phyloP scores from a whole-genome alignment of 208 protist genomes.

The Wallacemonas sp. region DNA sequence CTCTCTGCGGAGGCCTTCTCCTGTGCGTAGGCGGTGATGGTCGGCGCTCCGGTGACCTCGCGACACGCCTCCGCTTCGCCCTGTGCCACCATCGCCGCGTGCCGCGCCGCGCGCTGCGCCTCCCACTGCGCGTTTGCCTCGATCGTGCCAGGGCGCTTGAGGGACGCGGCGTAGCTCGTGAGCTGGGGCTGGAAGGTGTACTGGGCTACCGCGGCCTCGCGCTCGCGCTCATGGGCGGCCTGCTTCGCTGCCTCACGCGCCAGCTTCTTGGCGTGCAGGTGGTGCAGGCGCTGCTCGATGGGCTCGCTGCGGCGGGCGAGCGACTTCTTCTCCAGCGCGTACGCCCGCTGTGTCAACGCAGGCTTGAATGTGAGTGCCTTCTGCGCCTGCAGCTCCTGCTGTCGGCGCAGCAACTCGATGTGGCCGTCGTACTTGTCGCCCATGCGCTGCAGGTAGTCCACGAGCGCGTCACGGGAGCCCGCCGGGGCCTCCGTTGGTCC shows the following conservation, averaged over 20 bases:
- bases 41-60: slow-evolving; percentile 33
- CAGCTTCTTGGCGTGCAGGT: slow-evolving; percentile 46
- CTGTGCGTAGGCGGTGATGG: slow-evolving; percentile 58
- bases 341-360: slow-evolving; percentile 44
- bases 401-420: slow-evolving; percentile 57
- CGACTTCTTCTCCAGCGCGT: slow-evolving; percentile 31
- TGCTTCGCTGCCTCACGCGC: slow-evolving; percentile 30
- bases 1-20: slow-evolving; percentile 33
- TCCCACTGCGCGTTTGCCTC: slow-evolving; percentile 36
- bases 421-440: slow-evolving; percentile 68
- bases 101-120: slow-evolving; percentile 37
- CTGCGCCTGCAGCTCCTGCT: slow-evolving; percentile 41
- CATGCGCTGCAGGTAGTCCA: slow-evolving; percentile 63
- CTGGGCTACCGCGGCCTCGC: slow-evolving; percentile 18
- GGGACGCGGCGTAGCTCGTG: slow-evolving; percentile 31
- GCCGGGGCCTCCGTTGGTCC: neutral
- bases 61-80: slow-evolving; percentile 32
- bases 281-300: slow-evolving; percentile 60
- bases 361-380: slow-evolving; percentile 53
- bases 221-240: slow-evolving; percentile 21
- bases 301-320: slow-evolving; percentile 34
- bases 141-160: slow-evolving; percentile 20
- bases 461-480: slow-evolving; percentile 31
- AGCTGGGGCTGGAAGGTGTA: slow-evolving; percentile 44
- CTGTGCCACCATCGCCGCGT: slow-evolving; percentile 29